phyloP scores from a whole-genome alignment of 2,329 filamentous ascomycete genomes.

The Stromatinia cepivora region DNA sequence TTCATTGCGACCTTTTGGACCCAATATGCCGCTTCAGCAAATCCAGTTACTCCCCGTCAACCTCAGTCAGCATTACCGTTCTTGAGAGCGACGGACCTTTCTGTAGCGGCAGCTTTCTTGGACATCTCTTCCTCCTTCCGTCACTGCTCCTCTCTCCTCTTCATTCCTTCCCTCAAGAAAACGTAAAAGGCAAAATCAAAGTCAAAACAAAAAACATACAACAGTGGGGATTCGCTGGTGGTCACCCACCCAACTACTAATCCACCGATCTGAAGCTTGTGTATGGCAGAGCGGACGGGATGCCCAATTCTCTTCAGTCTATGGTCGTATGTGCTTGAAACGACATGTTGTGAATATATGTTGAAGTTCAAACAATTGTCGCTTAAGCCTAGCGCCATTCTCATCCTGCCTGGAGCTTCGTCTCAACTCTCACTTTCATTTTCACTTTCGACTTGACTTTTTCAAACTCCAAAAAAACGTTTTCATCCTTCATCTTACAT shows the following conservation, averaged over 20 bases:
- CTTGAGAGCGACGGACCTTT: no score
- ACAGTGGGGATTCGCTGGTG: conserved; percentile 20
- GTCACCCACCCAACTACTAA: conserved; percentile 24
- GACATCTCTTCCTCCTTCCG: not conserved
- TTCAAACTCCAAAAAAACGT: not conserved
- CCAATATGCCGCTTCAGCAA: no score
- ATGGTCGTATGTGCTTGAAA: not conserved
- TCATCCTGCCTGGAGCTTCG: not conserved
- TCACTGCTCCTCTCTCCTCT: not conserved
- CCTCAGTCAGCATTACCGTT: no score
- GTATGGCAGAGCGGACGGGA: conserved; percentile 24
- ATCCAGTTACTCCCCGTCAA: no score
- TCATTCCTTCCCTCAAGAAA: not conserved
- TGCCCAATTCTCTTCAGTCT: conserved; percentile 22
- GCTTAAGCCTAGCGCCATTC: not conserved
- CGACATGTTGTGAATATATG: rapidly evolving
- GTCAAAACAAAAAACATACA: conserved; percentile 2
- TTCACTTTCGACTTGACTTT: not conserved
- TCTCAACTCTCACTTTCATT: conserved; percentile 3
- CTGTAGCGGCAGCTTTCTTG: no score
- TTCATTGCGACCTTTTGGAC: no score
- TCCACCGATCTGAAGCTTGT: conserved; percentile 22
- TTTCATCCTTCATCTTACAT: not conserved
- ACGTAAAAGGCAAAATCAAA: not conserved
- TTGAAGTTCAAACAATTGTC: not conserved